Evolutionary conservation across 2,329 filamentous ascomycete species (phyloP), one percentile per base, ranked within the genome.

Genomic region (Fusarium sp.): DNA sequence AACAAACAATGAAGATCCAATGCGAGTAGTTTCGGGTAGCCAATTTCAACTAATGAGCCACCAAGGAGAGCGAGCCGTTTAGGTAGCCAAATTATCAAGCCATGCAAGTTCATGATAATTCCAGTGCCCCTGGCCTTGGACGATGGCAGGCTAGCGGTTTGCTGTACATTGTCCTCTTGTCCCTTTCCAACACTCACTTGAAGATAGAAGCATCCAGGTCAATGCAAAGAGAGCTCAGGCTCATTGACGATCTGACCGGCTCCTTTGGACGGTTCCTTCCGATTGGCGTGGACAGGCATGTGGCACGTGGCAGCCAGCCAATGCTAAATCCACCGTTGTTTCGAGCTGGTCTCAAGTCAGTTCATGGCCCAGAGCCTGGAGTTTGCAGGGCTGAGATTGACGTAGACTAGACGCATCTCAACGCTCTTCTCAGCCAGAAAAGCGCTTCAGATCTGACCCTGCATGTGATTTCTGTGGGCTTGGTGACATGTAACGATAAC

Each of bases 271-370:
- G 49, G 44, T 44, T 53, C 21, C 52, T 69, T 72, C 72, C 71
- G 68, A 78, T 78, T 78, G 73, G 74, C 25, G 44, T 67, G 60
- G 47, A n/a, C 52, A 69, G 59, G 58, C 47, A 63, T 70, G 19
- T 69, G 32, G 74, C 76, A 78, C 76, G 76, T 78, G 75, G 76
- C 68, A 70, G 58, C 54, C 68, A 70, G 60, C 49, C 58, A 66
- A 75, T 75, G 65, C 66, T 69, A 75, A 69, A 68, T 71, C 64
- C 64, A 67, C 67, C 60, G 71, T 67, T 71, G 72, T 75, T 78
- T 77, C 70, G 73, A 68, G 40, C 62, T 71, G 71, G 75, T 77
- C 76, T 78, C 67, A 77, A 75, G 64, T 75, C 72, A 74, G 74
- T 73, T 64, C 68, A 71, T 54, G 52, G 18, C 30, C 50, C 50